Evolutionary conservation across 2,329 filamentous ascomycete species (phyloP), one percentile per base, ranked within the genome.

Genomic region (Aspergillus awamori): DNA sequence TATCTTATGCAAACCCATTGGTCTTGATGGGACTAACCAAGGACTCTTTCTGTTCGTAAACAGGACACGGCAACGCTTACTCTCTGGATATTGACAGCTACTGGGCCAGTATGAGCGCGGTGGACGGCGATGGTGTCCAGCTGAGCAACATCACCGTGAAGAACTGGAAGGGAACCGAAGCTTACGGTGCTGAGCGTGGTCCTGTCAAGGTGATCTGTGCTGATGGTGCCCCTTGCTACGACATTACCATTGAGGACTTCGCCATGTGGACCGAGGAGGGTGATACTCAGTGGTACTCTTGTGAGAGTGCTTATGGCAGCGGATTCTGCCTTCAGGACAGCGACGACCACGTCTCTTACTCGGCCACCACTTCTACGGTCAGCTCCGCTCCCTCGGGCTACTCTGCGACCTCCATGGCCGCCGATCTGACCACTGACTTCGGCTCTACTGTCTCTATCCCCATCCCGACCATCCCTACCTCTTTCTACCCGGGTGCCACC

Each of bases 31-130:
- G 5, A n/a, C 5, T 47, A 83, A 83, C 47, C 7, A 10, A 11
- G 8, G 8, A 17, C 36, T 28, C n/a, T 13, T 45, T 13, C 10
- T 30, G 28, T 20, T 17, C 7, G 13, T 15, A 5, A 41, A 6
- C 28, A 70, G 85, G 86, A 38, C 84, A 85, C 70, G 74, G 77
- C 60, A 88, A 87, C 63, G 84, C 86, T 5, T 87, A 87, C 75
- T 81, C 80, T 8, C 75, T 86, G 22, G 77, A 87, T 69, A 79
- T 87, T 58, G 82, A 87, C 72, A 77, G 82, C 59, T 79, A 81
- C 67, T 87, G 84, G 84, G 69, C 72, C 30, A 76, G 76, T 57
- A 80, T 81, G 77, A 68, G 61, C 43, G 64, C 72, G 0, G 69
- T 76, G 3, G 65, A 71, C 1, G 85, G 85, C 30, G 66, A 80